Evolutionary conservation across 2,329 filamentous ascomycete species (phyloP).

Genomic region (Trichothecium roseum): DNA sequence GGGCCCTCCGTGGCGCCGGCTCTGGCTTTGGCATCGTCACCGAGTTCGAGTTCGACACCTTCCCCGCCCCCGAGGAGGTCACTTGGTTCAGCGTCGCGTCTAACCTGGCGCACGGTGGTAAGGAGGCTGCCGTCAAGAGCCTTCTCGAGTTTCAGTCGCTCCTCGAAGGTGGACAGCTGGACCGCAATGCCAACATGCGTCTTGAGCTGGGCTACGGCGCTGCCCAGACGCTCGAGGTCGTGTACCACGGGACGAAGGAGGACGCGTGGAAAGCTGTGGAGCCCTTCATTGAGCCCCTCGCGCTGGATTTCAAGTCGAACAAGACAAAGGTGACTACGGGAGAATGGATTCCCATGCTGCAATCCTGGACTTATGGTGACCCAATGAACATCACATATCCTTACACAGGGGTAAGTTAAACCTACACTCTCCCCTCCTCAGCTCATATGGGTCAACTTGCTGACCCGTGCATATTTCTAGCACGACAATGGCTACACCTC

Average conservation of each 20-base stretch:
- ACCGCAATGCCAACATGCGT: constrained; percentile 9
- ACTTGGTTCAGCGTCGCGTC: constrained; percentile 8
- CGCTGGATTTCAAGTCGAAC: constrained; percentile 2
- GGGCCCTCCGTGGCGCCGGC: constrained; percentile 30
- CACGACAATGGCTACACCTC: constrained; percentile 9
- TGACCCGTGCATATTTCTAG: constrained; percentile 1
- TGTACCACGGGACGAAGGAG: constrained; percentile 8
- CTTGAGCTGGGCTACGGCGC: constrained; percentile 1
- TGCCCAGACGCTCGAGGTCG: constrained; percentile 5
- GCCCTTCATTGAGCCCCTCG: constrained; percentile 3
- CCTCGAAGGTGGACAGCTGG: constrained; percentile 6
- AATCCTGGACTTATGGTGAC: constrained; percentile 4
- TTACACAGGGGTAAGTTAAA: constrained; percentile 4
- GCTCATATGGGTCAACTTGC: too few species aligned
- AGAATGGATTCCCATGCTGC: constrained; percentile 8
- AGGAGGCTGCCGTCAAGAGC: background rate
- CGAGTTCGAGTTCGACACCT: constrained; percentile 27
- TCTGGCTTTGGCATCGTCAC: constrained; percentile 30
- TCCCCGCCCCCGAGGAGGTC: constrained; percentile 20
- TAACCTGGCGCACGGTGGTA: background rate
- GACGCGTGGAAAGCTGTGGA: constrained; percentile 4
- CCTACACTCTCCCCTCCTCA: too few species aligned
- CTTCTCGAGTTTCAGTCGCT: constrained; percentile 7
- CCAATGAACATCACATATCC: constrained; percentile 4
- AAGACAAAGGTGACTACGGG: constrained; percentile 1